Evolutionary conservation across 441 rosid genomes (phyloP), one percentile per base, ranked within the genome.

Genomic region (Melastoma candidum): DNA sequence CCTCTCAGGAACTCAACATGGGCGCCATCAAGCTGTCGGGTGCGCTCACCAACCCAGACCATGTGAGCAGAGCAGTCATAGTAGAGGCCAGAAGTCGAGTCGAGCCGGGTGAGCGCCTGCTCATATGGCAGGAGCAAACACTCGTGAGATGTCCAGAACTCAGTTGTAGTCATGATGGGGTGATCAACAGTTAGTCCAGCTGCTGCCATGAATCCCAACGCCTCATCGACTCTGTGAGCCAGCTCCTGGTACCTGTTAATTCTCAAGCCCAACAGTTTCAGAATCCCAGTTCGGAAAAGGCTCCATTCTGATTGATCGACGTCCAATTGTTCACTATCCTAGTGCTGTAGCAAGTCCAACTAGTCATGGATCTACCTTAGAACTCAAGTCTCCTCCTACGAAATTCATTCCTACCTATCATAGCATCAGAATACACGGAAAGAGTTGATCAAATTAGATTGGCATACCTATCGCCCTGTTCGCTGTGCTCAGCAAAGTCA

Each of bases 51-150:
- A 59, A 13, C 95, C 97, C 97, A 90, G 17, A 90, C 67, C 76
- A 90, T 81, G 71, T 90, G 98, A 2, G 98, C 98, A 54, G 97
- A 87, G 74, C 96, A 90, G 56, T 90, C 97, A 68, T 87, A 90
- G 79, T 83, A 79, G 56, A 74, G 85, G 54, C 98, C 96, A 54
- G 98, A 87, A 48, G 96, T 90, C 1, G 95, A 90, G 75, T 90
- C 96, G 52, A 85, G 74, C 77, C 96, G 73, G 1, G 96, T 83
- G 48, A 90, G 93, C 32, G 98, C 78, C 53, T 90, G 90, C 79
- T 90, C 96, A 51, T 87, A 90, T 25, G 98, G 98, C 74, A 90
- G 69, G 41, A 83, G 96, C 75, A 90, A 73, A 76, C 96, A 90
- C 69, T 90, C 96, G 65, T 87, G 98, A 45, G 96, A 90, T 48